Evolutionary conservation across 805 yeast species (phyloP).

Genomic region (Wickerhamomyces pijperi): DNA sequence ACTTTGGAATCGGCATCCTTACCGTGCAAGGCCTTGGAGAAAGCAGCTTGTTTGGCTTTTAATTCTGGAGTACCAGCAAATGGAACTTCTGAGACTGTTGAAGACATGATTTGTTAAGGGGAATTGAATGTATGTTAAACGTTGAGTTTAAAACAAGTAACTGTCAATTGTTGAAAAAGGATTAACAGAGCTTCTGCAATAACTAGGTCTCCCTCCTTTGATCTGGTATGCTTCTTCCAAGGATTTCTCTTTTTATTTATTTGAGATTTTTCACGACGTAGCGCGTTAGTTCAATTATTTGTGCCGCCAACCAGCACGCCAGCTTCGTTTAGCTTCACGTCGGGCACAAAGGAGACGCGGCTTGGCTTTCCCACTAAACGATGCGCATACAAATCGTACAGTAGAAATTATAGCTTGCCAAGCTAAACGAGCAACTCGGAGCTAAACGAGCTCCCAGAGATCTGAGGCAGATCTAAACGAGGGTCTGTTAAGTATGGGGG

Average conservation of each 20-base stretch:
- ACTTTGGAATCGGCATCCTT: constrained; percentile 47
- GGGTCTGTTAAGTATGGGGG: too few species aligned
- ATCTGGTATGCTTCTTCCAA: too few species aligned
- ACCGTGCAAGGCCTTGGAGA: constrained; percentile 84
- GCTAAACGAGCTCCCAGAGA: neutral
- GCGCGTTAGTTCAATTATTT: too few species aligned
- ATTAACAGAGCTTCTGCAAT: neutral
- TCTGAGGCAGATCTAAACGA: too few species aligned
- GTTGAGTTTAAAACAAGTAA: neutral
- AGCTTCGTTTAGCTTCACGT: neutral
- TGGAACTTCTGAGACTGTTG: neutral
- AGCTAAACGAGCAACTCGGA: neutral
- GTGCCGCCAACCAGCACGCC: too few species aligned
- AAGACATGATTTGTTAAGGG: neutral
- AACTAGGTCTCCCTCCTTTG: too few species aligned
- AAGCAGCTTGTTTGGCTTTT: constrained; percentile 31
- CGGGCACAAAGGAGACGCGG: neutral
- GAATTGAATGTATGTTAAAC: neutral
- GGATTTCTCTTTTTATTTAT: neutral
- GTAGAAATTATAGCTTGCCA: too few species aligned
- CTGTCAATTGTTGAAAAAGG: neutral
- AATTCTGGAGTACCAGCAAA: constrained; percentile 1
- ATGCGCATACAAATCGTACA: neutral
- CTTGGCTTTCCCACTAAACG: too few species aligned
- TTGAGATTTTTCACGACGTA: too few species aligned